Conservation (phyloP, 2,329 filamentous ascomycete species). For the Tolypocladium album region DNA sequence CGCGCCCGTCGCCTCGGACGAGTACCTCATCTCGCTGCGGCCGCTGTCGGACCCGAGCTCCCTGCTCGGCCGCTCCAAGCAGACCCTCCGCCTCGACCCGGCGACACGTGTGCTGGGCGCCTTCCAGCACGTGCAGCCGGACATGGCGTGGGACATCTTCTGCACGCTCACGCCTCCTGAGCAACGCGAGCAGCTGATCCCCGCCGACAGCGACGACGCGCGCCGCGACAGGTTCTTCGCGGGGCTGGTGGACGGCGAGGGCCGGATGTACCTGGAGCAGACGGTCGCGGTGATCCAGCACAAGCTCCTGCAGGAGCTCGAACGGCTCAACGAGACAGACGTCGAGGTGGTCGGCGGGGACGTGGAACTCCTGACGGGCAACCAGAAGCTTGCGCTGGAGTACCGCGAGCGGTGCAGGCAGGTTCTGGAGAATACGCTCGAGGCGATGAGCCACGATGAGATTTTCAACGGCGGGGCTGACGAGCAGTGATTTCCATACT, state of each 20-base stretch:
- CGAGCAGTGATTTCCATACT: not conserved
- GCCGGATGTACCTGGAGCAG: constrained; percentile 18
- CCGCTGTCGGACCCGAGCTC: constrained; percentile 37
- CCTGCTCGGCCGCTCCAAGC: constrained; percentile 30
- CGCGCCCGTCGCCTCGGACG: constrained; percentile 16
- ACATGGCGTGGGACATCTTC: constrained; percentile 40
- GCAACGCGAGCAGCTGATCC: constrained; percentile 15
- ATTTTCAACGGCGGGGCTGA: constrained; percentile 9
- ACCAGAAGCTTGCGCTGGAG: constrained; percentile 36
- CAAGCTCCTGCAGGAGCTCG: constrained; percentile 30
- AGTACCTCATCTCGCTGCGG: constrained; percentile 43
- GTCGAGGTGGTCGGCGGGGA: constrained; percentile 29
- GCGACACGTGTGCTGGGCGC: constrained; percentile 18
- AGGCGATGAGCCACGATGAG: constrained; percentile 22
- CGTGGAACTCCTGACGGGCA: constrained; percentile 24
- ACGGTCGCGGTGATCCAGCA: constrained; percentile 30
- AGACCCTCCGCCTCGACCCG: constrained; percentile 19
- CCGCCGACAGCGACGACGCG: constrained; percentile 13
- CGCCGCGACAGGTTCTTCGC: constrained; percentile 17
- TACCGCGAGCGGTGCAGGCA: constrained; percentile 38
- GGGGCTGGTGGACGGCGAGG: constrained; percentile 17
- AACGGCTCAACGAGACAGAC: constrained; percentile 35
- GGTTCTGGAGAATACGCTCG: constrained; percentile 35
- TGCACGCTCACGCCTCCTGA: constrained; percentile 24
- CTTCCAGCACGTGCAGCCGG: constrained; percentile 41